These are phyloP conservation scores for Rhynchospora breviuscula DNA, from an alignment of 176 grass and related monocot genomes.

Conservation along the genomic window DNA sequence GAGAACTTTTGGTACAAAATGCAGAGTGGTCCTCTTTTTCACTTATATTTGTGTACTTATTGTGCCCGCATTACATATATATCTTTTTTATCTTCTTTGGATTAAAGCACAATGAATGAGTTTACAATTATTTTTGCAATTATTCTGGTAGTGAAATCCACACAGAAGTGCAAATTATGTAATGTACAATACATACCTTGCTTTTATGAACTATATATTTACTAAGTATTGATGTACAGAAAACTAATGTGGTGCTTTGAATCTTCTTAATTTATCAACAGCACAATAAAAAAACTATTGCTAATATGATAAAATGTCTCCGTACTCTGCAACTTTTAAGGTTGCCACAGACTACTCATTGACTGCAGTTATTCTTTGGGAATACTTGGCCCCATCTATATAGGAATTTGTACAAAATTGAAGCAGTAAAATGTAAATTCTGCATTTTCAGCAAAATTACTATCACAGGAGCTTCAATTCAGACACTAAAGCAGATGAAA, in stretches of 20 bases:
- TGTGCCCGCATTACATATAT: not conserved
- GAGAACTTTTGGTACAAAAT: slow-evolving; percentile 3
- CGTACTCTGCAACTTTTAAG: not conserved
- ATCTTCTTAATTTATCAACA: no score
- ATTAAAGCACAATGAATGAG: not conserved
- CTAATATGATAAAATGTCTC: no score
- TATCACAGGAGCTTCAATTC: no score
- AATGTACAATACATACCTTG: no score
- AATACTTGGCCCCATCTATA: not conserved
- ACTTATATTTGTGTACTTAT: not conserved
- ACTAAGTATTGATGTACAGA: no score
- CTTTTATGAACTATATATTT: no score
- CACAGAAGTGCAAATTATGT: no score
- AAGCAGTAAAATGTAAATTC: not conserved
- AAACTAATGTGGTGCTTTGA: no score
- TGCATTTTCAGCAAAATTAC: not conserved
- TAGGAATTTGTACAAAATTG: not conserved
- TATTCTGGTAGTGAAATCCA: no score
- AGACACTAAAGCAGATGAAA: not conserved
- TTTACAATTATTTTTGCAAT: not conserved
- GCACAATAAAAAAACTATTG: no score
- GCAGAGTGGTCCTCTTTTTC: not conserved
- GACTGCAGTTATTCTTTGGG: no score
- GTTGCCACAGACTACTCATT: not conserved
- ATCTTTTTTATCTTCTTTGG: not conserved